These are phyloP conservation scores for Leccinum pellstonianum DNA, from an alignment of 768 basidiomycete species.

Conservation along the genomic window DNA sequence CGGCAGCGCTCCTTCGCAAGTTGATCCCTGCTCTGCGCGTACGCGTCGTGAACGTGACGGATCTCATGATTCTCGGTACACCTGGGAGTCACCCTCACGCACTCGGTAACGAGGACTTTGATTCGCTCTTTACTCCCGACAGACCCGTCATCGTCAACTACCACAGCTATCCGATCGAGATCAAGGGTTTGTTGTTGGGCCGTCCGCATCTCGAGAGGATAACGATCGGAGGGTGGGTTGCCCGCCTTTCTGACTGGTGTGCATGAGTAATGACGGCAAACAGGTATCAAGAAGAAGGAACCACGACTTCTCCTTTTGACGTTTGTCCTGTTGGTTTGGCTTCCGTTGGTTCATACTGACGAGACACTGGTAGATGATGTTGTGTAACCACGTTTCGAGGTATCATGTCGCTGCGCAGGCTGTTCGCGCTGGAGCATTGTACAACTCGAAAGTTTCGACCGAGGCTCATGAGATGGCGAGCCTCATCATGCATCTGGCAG, in stretches of 20 bases:
- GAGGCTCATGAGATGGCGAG: constrained; percentile 58
- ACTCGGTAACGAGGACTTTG: constrained; percentile 58
- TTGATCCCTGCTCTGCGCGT: constrained; percentile 71
- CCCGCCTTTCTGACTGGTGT: not conserved
- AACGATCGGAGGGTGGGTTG: constrained; percentile 48
- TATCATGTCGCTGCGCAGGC: constrained; percentile 65
- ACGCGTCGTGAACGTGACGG: constrained; percentile 86
- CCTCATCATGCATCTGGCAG: constrained; percentile 56
- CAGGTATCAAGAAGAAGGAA: constrained; percentile 68
- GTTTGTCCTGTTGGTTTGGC: constrained; percentile 35
- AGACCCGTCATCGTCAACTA: constrained; percentile 77
- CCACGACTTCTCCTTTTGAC: constrained; percentile 82
- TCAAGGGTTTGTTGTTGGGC: constrained; percentile 64
- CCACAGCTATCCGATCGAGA: constrained; percentile 76
- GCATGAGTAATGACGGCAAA: constrained; percentile 4
- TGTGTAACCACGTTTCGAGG: constrained; percentile 65
- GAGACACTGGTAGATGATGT: constrained; percentile 58
- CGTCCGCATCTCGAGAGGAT: constrained; percentile 49
- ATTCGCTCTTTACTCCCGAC: constrained; percentile 69
- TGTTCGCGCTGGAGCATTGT: constrained; percentile 50
- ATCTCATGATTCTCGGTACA: constrained; percentile 78
- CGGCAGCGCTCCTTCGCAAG: constrained; percentile 74
- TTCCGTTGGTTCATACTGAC: constrained; percentile 1
- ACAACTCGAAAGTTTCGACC: constrained; percentile 55
- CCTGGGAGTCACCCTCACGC: constrained; percentile 77